phyloP scores from a whole-genome alignment of 768 basidiomycete genomes.

The Suillus americanus region DNA sequence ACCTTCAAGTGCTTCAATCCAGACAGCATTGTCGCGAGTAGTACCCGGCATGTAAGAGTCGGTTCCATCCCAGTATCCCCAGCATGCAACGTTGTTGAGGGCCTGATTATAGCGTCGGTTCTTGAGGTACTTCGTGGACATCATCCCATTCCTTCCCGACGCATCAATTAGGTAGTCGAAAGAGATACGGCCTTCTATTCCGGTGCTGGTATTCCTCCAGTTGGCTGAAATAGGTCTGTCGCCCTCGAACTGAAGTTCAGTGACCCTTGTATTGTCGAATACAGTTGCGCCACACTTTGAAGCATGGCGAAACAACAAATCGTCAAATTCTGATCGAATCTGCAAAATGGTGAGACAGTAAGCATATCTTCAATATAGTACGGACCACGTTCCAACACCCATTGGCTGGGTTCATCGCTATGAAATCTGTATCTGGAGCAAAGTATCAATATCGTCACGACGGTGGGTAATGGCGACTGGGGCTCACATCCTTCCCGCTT shows the following conservation, averaged over 20 bases:
- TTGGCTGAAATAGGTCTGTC: conserved; percentile 24
- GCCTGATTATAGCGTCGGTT: conserved; percentile 34
- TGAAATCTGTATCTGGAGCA: conserved; percentile 55
- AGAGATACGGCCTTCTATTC: conserved; percentile 21
- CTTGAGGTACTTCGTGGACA: conserved; percentile 36
- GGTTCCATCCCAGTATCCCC: conserved; percentile 37
- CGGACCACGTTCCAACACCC: conserved; percentile 63
- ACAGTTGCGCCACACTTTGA: conserved; percentile 52
- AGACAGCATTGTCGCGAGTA: conserved; percentile 33
- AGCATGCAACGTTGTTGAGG: conserved; percentile 34
- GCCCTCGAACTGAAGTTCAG: conserved; percentile 29
- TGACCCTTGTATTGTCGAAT: conserved; percentile 55
- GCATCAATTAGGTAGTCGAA: conserved; percentile 39
- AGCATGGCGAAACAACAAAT: conserved; percentile 56
- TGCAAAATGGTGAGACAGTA: conserved; percentile 16
- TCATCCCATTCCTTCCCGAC: conserved; percentile 34
- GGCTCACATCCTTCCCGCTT: conserved; percentile 63
- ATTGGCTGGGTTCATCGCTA: conserved; percentile 53
- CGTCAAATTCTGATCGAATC: conserved; percentile 63
- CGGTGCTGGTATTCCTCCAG: conserved; percentile 24
- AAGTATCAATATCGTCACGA: too few relatives aligned
- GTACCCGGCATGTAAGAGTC: conserved; percentile 31
- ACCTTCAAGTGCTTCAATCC: conserved; percentile 35
- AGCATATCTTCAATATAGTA: conserved; percentile 4
- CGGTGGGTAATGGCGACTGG: not conserved